Evolutionary conservation across 2,329 filamentous ascomycete species (phyloP).

Genomic region (Nigrograna mackinnonii): DNA sequence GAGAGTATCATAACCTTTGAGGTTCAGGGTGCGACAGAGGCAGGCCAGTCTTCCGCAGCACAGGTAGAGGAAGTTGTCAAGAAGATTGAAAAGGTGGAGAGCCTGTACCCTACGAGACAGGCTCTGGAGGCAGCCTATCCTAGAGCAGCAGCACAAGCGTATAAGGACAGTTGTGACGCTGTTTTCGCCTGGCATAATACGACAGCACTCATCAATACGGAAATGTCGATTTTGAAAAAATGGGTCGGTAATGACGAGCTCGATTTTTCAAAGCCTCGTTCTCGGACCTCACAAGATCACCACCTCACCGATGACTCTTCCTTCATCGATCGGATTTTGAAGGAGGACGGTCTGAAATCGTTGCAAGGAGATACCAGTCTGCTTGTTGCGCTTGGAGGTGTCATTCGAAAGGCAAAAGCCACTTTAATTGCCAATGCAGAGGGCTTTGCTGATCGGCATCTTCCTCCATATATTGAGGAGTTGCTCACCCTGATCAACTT

Average conservation of each 20-base stretch:
- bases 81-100: conserved; percentile 88
- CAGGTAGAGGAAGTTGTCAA: conserved; percentile 89
- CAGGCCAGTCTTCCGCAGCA: conserved; percentile 81
- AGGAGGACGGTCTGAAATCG: conserved; percentile 92
- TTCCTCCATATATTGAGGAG: conserved; percentile 96
- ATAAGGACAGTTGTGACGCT: conserved; percentile 81
- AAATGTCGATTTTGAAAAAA: conserved; percentile 85
- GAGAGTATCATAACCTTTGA: conserved; percentile 92
- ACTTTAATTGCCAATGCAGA: conserved; percentile 86
- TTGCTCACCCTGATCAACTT: conserved; percentile 96
- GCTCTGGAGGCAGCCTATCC: conserved; percentile 77
- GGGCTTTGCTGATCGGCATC: conserved; percentile 82
- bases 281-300: conserved; percentile 68
- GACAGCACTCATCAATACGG: conserved; percentile 92
- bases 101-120: conserved; percentile 78
- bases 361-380: conserved; percentile 85
- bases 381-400: conserved; percentile 78
- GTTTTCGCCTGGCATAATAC: conserved; percentile 97
- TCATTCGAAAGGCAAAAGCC: conserved; percentile 91
- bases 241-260: conserved; percentile 98
- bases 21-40: conserved; percentile 91
- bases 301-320: conserved; percentile 87
- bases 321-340: conserved; percentile 91
- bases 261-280: conserved; percentile 79
- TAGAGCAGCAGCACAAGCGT: conserved; percentile 74